Evolutionary conservation across 1,139 yeast genomes (phyloP).

Genomic region (Kluyveromyces sp.): DNA sequence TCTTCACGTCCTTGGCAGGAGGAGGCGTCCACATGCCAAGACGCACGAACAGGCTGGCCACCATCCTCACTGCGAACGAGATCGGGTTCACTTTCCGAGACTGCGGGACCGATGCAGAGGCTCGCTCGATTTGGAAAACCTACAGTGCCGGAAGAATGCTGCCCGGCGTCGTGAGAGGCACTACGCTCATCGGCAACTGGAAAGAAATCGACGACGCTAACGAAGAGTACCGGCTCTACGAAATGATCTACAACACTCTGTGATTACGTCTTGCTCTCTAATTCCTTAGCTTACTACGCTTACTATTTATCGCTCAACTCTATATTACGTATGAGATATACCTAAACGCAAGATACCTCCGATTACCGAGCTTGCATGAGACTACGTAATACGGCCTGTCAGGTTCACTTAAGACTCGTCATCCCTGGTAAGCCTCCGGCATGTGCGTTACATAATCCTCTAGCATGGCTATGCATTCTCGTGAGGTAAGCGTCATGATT

Average conservation of each 20-base stretch:
- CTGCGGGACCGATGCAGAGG: conserved; percentile 81
- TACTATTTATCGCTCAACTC: no score
- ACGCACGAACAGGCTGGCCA: conserved; percentile 70
- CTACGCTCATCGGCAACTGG: conserved; percentile 79
- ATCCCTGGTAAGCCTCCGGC: no score
- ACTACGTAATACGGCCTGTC: no score
- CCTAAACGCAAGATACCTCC: no score
- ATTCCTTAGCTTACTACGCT: no score
- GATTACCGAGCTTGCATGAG: no score
- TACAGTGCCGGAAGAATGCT: conserved; percentile 64
- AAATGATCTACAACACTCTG: conserved; percentile 44
- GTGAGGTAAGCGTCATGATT: no score
- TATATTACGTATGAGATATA: no score
- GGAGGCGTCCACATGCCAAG: conserved; percentile 76
- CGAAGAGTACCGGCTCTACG: conserved; percentile 67
- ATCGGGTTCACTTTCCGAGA: conserved; percentile 61
- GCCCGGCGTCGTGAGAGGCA: conserved; percentile 94
- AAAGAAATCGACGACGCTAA: conserved; percentile 76
- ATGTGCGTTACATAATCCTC: no score
- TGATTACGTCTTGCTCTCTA: conserved; percentile 14
- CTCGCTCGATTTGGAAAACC: conserved; percentile 80
- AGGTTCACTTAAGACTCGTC: no score
- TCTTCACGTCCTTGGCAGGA: conserved; percentile 85
- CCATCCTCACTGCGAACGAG: conserved; percentile 70
- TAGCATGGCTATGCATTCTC: no score